phyloP scores from a whole-genome alignment of 164 flowering plant species.

The Vitis cinerea region DNA sequence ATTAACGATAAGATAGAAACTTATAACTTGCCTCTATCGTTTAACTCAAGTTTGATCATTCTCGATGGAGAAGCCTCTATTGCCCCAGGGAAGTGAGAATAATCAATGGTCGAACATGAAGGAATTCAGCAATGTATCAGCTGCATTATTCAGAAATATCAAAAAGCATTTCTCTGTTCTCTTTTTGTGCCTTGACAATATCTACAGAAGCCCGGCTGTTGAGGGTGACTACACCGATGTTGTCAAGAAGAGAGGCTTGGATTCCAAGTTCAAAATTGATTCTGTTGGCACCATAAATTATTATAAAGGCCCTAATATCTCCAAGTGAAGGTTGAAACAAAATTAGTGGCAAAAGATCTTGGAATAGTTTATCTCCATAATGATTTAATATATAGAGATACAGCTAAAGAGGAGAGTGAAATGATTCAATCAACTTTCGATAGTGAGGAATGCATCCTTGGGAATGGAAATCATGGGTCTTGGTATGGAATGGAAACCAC shows the following conservation, averaged over 20 bases:
- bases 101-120: too few relatives aligned
- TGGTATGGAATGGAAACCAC: too few relatives aligned
- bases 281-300: slow-evolving; percentile 90
- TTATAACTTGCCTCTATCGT: too few relatives aligned
- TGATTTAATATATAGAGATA: slow-evolving; percentile 52
- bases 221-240: slow-evolving; percentile 87
- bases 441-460: slow-evolving; percentile 65
- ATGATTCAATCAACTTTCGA: slow-evolving; percentile 60
- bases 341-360: slow-evolving; percentile 65
- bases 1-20: too few relatives aligned
- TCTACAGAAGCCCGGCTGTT: slow-evolving; percentile 93
- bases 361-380: slow-evolving; percentile 60
- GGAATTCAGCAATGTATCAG: too few relatives aligned
- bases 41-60: too few relatives aligned
- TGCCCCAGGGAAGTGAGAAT: too few relatives aligned
- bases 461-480: slow-evolving; percentile 34
- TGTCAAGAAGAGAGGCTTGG: slow-evolving; percentile 61
- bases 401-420: slow-evolving; percentile 60
- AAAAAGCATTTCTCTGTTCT: slow-evolving; percentile 74
- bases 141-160: too few relatives aligned
- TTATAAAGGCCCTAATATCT: slow-evolving; percentile 70
- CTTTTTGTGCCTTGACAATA: slow-evolving; percentile 96
- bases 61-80: too few relatives aligned
- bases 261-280: slow-evolving; percentile 70
- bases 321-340: slow-evolving; percentile 70